Evolutionary conservation across 306 rosid genomes (phyloP).

Genomic region (Acacia confusa): DNA sequence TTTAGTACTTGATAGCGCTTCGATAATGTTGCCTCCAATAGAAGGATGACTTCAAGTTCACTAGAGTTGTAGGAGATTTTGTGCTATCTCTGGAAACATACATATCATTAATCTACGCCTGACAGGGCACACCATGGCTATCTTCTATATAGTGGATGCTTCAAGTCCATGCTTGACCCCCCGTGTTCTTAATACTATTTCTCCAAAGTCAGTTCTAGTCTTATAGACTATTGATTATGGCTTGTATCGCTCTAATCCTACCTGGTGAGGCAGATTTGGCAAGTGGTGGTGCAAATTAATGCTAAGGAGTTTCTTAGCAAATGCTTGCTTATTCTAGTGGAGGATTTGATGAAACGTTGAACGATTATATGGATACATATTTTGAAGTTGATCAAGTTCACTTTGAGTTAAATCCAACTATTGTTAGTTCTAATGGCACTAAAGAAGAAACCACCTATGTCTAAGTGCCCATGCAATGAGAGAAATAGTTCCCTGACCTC

Average conservation of each 20-base stretch:
- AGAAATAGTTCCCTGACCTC: background rate
- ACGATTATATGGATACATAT: conserved; percentile 30
- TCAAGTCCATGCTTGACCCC: conserved; percentile 24
- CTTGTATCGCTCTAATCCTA: conserved; percentile 10
- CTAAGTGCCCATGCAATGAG: conserved; percentile 15
- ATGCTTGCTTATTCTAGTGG: conserved; percentile 15
- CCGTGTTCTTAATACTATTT: conserved; percentile 32
- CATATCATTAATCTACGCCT: conserved; percentile 79
- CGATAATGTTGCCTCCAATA: too few relatives aligned
- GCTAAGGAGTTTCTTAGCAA: conserved; percentile 20
- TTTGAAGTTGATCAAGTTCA: conserved; percentile 9
- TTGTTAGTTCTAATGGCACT: conserved; percentile 9
- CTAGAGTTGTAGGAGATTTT: conserved; percentile 47
- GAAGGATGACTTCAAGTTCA: conserved; percentile 17
- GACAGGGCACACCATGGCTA: conserved; percentile 78
- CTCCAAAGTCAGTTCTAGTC: conserved; percentile 79
- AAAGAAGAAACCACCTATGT: background rate
- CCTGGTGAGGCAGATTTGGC: background rate
- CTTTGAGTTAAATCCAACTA: conserved; percentile 23
- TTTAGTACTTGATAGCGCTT: too few relatives aligned
- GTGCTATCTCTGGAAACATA: conserved; percentile 80
- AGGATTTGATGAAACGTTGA: conserved; percentile 1
- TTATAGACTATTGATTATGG: conserved; percentile 9
- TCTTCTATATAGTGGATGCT: conserved; percentile 42
- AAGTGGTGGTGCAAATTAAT: conserved; percentile 19